Evolutionary conservation across 2,329 filamentous ascomycete species (phyloP).

Genomic region (Alternaria panax): DNA sequence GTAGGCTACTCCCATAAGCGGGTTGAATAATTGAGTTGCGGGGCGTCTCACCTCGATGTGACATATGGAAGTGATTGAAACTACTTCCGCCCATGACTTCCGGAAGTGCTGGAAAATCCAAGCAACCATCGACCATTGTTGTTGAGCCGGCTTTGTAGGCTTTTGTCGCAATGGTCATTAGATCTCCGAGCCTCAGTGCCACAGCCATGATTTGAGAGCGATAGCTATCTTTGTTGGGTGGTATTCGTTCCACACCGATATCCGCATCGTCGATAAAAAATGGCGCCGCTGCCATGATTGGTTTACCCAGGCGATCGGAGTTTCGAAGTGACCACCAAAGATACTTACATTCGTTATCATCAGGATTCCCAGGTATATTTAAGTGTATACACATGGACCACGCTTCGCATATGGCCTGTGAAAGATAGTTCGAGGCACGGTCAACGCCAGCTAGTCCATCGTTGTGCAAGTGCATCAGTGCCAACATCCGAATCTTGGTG

Average conservation of each 20-base stretch:
- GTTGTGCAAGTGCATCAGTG: slow-evolving; percentile 10
- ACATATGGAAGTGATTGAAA: slow-evolving; percentile 5
- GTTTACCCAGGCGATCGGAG: slow-evolving; percentile 8
- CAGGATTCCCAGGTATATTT: neutral
- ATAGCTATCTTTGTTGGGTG: neutral
- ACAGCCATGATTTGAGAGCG: slow-evolving; percentile 8
- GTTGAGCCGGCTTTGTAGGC: slow-evolving; percentile 3
- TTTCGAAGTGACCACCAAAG: slow-evolving; percentile 10
- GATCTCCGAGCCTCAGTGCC: neutral
- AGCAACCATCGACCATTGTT: neutral
- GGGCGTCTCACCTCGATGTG: slow-evolving; percentile 4
- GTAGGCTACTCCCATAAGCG: neutral
- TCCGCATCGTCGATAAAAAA: slow-evolving; percentile 11
- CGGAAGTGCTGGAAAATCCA: neutral
- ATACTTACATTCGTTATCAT: slow-evolving; percentile 3
- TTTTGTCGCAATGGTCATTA: slow-evolving; percentile 3
- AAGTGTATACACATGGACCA: slow-evolving; percentile 11
- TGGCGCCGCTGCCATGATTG: slow-evolving; percentile 6
- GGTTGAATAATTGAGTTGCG: neutral
- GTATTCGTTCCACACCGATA: neutral
- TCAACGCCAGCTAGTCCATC: slow-evolving; percentile 3
- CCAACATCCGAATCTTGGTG: slow-evolving; percentile 5
- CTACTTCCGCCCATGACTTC: neutral
- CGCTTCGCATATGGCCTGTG: slow-evolving; percentile 6
- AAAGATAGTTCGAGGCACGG: neutral